Evolutionary conservation across 2,329 filamentous ascomycete species (phyloP).

Genomic region (Neoscytalidium dimidiatum): DNA sequence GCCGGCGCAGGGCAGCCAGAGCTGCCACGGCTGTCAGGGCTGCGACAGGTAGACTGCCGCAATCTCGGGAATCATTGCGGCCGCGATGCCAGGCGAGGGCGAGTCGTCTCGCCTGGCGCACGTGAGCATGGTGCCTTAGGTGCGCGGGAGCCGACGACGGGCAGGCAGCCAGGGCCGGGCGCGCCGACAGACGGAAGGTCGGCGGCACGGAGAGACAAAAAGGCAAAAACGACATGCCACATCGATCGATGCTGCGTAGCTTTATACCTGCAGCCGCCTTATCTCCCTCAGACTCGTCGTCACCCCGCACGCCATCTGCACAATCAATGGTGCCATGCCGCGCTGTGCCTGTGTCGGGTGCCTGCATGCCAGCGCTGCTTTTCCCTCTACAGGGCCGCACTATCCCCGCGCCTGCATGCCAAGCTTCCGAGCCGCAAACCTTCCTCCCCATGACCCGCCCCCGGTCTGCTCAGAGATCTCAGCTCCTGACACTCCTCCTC

Average conservation of each 20-base stretch:
- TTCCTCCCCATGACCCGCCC: not conserved
- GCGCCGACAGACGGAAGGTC: not conserved
- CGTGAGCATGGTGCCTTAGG: not conserved
- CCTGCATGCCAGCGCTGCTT: not conserved
- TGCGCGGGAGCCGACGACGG: slow-evolving; percentile 10
- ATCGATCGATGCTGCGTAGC: not conserved
- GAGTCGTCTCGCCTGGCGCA: not conserved
- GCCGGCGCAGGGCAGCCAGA: no score
- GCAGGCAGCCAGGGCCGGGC: not conserved
- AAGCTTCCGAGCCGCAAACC: slow-evolving; percentile 18
- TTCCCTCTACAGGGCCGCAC: not conserved
- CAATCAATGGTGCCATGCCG: slow-evolving; percentile 1
- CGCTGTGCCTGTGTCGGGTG: slow-evolving; percentile 5
- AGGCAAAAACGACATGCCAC: slow-evolving; percentile 3
- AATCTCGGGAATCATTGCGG: slow-evolving; percentile 13
- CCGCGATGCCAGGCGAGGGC: not conserved
- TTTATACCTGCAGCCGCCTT: slow-evolving; percentile 9
- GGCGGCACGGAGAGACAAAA: not conserved
- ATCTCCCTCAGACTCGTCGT: not conserved
- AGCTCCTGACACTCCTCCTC: not conserved
- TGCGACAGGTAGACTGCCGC: not conserved
- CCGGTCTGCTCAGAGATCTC: not conserved
- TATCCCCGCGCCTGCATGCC: slow-evolving; percentile 14
- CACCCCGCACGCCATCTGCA: slow-evolving; percentile 13
- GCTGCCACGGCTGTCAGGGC: no score